Percentiles rank a stretch among this genome's conserved stretches.
Evolutionary conservation across 768 basidiomycete species (phyloP).

Genomic region (Rhodotorula babjevae): DNA sequence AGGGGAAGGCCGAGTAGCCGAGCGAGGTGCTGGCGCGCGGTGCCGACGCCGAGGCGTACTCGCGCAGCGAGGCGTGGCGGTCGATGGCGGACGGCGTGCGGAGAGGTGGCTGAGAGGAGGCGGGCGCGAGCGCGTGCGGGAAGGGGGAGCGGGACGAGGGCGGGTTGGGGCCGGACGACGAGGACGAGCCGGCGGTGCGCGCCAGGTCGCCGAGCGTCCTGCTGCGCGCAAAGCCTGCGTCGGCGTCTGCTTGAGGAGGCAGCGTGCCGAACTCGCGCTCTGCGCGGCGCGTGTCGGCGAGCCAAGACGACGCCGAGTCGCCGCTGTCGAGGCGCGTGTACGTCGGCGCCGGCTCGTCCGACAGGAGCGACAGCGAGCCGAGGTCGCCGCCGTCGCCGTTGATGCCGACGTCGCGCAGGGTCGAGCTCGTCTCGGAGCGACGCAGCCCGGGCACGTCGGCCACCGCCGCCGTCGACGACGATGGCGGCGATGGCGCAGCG

Average conservation of each 20-base stretch:
- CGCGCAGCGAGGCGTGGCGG: background rate
- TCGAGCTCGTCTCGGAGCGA: conserved; percentile 24
- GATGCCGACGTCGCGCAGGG: conserved; percentile 8
- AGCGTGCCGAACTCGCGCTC: background rate
- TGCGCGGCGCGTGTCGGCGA: background rate
- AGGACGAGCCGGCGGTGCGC: background rate
- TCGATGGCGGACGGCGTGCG: too few species aligned
- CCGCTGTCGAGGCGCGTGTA: background rate
- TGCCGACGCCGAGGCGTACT: background rate
- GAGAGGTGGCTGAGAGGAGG: background rate
- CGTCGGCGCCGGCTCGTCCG: background rate
- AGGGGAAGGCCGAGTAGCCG: too few species aligned
- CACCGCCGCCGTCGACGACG: background rate
- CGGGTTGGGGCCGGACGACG: background rate
- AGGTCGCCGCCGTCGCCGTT: background rate
- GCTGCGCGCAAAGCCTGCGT: background rate
- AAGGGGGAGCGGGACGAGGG: background rate
- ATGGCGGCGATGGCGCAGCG: background rate
- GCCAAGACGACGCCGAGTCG: background rate
- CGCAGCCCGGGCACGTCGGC: background rate
- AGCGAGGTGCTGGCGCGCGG: too few species aligned
- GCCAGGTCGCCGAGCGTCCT: conserved; percentile 3
- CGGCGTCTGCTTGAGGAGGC: background rate
- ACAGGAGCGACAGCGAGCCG: too few species aligned
- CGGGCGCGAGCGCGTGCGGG: background rate